Percentiles rank a stretch among this genome's conserved stretches.
phyloP scores from a whole-genome alignment of 306 rosid genomes.

The Echinosophora koreensis region DNA sequence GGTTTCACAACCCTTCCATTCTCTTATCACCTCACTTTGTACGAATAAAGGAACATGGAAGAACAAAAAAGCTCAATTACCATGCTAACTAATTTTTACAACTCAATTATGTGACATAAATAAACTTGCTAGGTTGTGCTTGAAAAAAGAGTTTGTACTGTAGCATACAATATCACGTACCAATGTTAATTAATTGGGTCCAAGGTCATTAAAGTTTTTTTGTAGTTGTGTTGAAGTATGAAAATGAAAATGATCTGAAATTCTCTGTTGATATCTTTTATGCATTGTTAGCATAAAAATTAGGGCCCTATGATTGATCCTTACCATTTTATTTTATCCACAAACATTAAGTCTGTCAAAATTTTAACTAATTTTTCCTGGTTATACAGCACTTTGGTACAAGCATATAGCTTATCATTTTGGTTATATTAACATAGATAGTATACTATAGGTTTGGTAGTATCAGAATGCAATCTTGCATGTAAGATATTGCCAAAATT shows the following conservation, averaged over 20 bases:
- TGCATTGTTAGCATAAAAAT: not conserved
- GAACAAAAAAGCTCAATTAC: constrained; percentile 14
- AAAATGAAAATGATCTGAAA: not conserved
- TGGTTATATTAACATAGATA: not conserved
- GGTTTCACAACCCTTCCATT: too few species aligned
- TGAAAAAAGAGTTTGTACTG: not conserved
- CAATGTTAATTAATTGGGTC: not conserved
- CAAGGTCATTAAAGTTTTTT: too few species aligned
- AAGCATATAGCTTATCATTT: not conserved
- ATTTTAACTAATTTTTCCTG: too few species aligned
- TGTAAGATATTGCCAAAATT: not conserved
- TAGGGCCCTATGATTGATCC: not conserved
- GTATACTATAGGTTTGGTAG: not conserved
- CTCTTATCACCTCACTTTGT: too few species aligned
- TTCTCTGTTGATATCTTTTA: not conserved
- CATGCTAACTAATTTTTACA: constrained; percentile 44
- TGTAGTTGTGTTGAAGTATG: not conserved
- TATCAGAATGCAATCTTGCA: not conserved
- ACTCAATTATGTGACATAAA: not conserved
- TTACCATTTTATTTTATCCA: too few species aligned
- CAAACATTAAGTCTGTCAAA: too few species aligned
- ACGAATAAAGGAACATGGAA: not conserved
- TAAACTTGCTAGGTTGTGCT: not conserved
- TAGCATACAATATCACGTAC: too few species aligned
- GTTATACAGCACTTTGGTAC: not conserved